These are phyloP conservation scores for Zalerion maritima DNA, from an alignment of 495 filamentous ascomycete species.

Conservation along the genomic window DNA sequence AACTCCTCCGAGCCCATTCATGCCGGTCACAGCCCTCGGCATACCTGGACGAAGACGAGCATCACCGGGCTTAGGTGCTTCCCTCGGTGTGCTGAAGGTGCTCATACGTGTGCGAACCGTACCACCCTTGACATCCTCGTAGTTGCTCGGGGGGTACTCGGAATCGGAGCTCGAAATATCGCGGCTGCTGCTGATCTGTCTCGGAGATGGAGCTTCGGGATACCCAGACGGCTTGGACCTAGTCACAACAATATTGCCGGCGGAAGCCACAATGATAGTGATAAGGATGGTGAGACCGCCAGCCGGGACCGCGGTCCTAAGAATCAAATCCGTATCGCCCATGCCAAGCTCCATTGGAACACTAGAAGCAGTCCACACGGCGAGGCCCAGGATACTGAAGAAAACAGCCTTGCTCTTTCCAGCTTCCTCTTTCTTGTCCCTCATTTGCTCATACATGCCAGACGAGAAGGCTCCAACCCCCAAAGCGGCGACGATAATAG, in stretches of 20 bases:
- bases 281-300: constrained; percentile 33
- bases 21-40: constrained; percentile 10
- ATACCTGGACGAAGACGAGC: constrained; percentile 10
- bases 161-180: constrained; percentile 29
- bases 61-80: constrained; percentile 10
- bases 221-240: constrained; percentile 8
- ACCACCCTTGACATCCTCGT: constrained; percentile 30
- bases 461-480: constrained; percentile 20
- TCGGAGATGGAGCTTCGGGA: constrained; percentile 17
- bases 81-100: constrained; percentile 20
- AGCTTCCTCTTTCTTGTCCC: constrained; percentile 8
- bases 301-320: constrained; percentile 34
- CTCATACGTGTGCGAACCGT: constrained; percentile 21
- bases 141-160: constrained; percentile 28
- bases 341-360: constrained; percentile 33
- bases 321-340: constrained; percentile 20
- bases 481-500: constrained; percentile 26
- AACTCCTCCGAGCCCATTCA: constrained; percentile 8
- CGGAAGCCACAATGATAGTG: constrained; percentile 21
- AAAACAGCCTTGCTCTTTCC: constrained; percentile 21
- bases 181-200: constrained; percentile 18
- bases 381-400: constrained; percentile 26
- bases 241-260: constrained; percentile 8
- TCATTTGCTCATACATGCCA: constrained; percentile 10
- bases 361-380: constrained; percentile 36